These are phyloP conservation scores for Abortiporus biennis DNA, from an alignment of 1,284 basidiomycete genomes.

Conservation along the genomic window DNA sequence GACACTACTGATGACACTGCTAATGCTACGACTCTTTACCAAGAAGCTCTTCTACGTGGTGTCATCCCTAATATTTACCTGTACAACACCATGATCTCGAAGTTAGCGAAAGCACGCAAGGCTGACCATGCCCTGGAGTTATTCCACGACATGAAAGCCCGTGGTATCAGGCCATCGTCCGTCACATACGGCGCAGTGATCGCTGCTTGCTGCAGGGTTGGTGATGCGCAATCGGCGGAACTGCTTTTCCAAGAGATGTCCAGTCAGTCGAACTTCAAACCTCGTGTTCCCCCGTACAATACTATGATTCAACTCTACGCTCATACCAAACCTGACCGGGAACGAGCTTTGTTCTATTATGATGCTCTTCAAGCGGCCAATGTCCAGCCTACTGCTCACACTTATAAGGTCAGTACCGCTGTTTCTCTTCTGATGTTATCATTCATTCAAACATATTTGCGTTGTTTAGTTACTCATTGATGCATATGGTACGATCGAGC, in stretches of 20 bases:
- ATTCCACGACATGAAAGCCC: conserved; percentile 80
- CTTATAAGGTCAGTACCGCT: conserved; percentile 76
- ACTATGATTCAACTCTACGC: conserved; percentile 99
- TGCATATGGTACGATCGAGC: conserved; percentile 83
- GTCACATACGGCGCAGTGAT: conserved; percentile 97
- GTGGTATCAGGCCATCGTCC: conserved; percentile 63
- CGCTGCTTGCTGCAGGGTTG: conserved; percentile 90
- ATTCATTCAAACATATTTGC: conserved; percentile 13
- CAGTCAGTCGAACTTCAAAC: conserved; percentile 67
- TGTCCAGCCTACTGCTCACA: conserved; percentile 80
- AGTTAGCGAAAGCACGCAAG: conserved; percentile 88
- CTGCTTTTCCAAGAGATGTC: conserved; percentile 86
- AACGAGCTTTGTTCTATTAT: conserved; percentile 75
- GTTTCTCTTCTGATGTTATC: not conserved
- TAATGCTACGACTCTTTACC: conserved; percentile 79
- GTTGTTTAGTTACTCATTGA: conserved; percentile 81
- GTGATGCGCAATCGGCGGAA: conserved; percentile 82
- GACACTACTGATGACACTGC: conserved; percentile 93
- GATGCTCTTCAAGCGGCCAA: conserved; percentile 57
- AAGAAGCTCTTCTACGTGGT: conserved; percentile 68
- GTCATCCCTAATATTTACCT: conserved; percentile 81
- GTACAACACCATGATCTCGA: conserved; percentile 95
- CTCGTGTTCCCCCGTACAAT: conserved; percentile 92
- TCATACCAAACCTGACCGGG: conserved; percentile 82
- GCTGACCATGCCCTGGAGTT: conserved; percentile 83